These are phyloP conservation scores for Gastrolobium bilobum DNA, from an alignment of 306 rosid species.

Conservation along the genomic window DNA sequence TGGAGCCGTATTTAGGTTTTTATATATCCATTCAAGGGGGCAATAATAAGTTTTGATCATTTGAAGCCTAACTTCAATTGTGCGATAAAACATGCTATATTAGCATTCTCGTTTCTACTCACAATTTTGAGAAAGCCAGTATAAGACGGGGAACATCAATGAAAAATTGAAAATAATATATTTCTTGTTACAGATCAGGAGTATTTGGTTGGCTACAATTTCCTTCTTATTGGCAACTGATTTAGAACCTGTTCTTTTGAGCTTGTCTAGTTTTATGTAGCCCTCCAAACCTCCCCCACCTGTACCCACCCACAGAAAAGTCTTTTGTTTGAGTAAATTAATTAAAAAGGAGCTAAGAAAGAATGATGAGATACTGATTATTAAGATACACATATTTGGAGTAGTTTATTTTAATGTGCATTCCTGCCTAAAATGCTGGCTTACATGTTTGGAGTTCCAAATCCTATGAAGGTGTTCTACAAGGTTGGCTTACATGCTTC, in stretches of 20 bases:
- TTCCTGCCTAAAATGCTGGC: not conserved
- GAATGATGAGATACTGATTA: slow-evolving; percentile 1
- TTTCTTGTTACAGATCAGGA: not conserved
- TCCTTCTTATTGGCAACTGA: too few species aligned
- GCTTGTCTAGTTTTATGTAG: not conserved
- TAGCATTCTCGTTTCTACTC: not conserved
- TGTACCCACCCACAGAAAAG: not conserved
- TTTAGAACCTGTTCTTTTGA: not conserved
- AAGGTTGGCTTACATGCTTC: slow-evolving; percentile 12
- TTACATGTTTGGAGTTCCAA: slow-evolving; percentile 1
- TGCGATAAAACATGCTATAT: not conserved
- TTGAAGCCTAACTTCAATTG: not conserved
- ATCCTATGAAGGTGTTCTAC: not conserved
- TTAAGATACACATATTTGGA: slow-evolving; percentile 10
- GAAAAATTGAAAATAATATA: not conserved
- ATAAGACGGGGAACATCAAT: not conserved
- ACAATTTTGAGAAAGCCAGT: not conserved
- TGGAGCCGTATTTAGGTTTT: not conserved
- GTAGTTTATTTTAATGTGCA: slow-evolving; percentile 15
- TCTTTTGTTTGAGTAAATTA: slow-evolving; percentile 4
- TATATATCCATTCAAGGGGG: not conserved
- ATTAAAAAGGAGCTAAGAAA: not conserved
- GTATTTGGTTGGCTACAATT: not conserved
- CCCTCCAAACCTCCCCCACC: too few species aligned
- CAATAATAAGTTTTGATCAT: not conserved